Evolutionary conservation across 768 basidiomycete genomes (phyloP), one percentile per base, ranked within the genome.

Genomic region (Rhodosporidiobolus odoratus): DNA sequence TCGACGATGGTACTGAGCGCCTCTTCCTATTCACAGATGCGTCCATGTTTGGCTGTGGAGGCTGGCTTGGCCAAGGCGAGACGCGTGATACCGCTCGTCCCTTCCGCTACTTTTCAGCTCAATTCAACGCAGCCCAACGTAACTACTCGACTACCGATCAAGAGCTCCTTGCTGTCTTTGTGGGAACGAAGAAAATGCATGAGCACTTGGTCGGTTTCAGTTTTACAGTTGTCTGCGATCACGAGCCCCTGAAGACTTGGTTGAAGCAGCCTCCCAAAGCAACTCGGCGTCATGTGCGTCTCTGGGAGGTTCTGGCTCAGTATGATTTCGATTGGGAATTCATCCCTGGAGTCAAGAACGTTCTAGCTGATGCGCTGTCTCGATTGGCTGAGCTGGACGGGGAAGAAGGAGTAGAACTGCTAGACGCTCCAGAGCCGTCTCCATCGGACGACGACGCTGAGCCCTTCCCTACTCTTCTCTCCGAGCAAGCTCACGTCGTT

Each of bases 341-440:
- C 48, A 50, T 40, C 16, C 61, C 61, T 12, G 61, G 61, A 16
- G 19, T 17, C 15, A 10, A 34, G 15, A 62, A 62, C n/a, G 25
- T 21, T 16, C 0, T 62, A 7, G 48, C 61, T 0, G 61, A 62
- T 27, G 10, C 61, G 1, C 48, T 47, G 15, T 47, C 58, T 10
- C 54, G 54, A 23, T 43, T 65, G 30, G 64, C 54, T 2, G 64
- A 58, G 32, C n/a, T 34, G 57, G 48, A 50, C n/a, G 48, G 48
- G 8, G 15, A 25, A 23, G 9, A n/a, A 50, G 21, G 48, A n/a
- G 9, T 23, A 17, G 48, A 9, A 23, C 23, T 50, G 48, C 9
- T 8, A 8, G 48, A 50, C 8, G 54, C 54, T 13, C 38, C 34
- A 23, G 54, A 65, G 47, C 54, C 64, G 27, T 7, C 32, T 30